These are phyloP conservation scores for Orbilia quercus DNA, from an alignment of 2,329 filamentous ascomycete species.

Conservation along the genomic window DNA sequence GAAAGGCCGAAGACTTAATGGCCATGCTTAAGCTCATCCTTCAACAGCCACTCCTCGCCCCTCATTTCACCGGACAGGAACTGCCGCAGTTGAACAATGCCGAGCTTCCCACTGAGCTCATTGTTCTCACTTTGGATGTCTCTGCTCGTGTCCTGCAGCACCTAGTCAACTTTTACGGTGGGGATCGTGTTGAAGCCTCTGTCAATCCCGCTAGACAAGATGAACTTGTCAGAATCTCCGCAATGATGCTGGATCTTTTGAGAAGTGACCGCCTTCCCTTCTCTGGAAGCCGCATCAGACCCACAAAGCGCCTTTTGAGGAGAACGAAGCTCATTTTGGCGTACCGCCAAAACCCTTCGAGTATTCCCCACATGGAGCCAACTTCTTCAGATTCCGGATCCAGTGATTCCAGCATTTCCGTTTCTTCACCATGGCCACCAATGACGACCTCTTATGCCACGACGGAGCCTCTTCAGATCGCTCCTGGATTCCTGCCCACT, in stretches of 20 bases:
- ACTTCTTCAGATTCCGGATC: slow-evolving; percentile 40
- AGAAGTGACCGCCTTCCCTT: slow-evolving; percentile 53
- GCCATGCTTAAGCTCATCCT: slow-evolving; percentile 49
- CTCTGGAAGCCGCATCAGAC: slow-evolving; percentile 51
- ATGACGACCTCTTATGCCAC: slow-evolving; percentile 39
- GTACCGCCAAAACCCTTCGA: slow-evolving; percentile 52
- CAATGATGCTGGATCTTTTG: slow-evolving; percentile 54
- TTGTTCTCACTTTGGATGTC: slow-evolving; percentile 52
- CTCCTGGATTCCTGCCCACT: slow-evolving; percentile 33
- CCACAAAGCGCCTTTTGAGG: slow-evolving; percentile 49
- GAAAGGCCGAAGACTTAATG: slow-evolving; percentile 47
- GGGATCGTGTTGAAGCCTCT: slow-evolving; percentile 36
- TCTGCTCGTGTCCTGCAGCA: slow-evolving; percentile 50
- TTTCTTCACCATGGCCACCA: slow-evolving; percentile 47
- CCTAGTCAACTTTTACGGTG: slow-evolving; percentile 42
- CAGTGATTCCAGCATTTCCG: slow-evolving; percentile 35
- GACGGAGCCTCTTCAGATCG: slow-evolving; percentile 37
- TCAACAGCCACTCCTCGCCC: slow-evolving; percentile 47
- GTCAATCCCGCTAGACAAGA: slow-evolving; percentile 43
- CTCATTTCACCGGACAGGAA: slow-evolving; percentile 52
- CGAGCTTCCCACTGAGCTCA: slow-evolving; percentile 53
- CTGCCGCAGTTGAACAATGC: slow-evolving; percentile 49
- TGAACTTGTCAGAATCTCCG: slow-evolving; percentile 49
- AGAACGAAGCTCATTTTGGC: slow-evolving; percentile 42
- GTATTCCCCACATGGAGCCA: slow-evolving; percentile 44